Base-by-base conservation (phyloP, 345 rosid genomes). In the Boechera divaricarpa region DNA sequence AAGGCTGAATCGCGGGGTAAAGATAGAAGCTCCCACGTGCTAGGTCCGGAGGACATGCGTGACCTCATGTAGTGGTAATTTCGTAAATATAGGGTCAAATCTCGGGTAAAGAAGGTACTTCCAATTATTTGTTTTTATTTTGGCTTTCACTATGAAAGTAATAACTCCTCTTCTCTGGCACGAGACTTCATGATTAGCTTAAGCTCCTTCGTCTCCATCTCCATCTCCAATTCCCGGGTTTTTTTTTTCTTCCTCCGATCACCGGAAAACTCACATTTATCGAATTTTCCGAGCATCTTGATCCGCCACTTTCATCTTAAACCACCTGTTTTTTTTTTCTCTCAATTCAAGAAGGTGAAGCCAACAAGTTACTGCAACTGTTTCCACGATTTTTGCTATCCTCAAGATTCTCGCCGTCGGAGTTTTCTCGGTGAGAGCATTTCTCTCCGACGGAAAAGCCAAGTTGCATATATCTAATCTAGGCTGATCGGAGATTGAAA, bases 21-120 rank as follows among this genome's bases (percentile, higher is more conserved):
- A 5, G 0, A 32, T 47, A 16, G 15, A 60, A 16, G 15, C 41
- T 79, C 78, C 78, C 74, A 79, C 82, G 82, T 79, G 82, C 66
- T 79, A 53, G 59, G 70, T 53, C 74, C 77, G 77, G 63, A 39
- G 33, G 67, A 78, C 70, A 62, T 63, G 82, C 77, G 77, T 79
- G 70, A 79, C 74, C 69, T 79, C 70, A 66, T 38, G 54, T 67
- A 67, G 74, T 73, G 82, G 78, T 12, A 12, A 33, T 11, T 16
- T 67, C 28, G 82, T 79, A 67, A 60, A 60, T 67, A 67, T 67
- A 67, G 41, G 57, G 82, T 67, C 64, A 67, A 73, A 73, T 67
- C 3, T 42, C 1, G 78, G 81, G 77, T 67, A 72, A 49, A 78
- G 15, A 51, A 2, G 82, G 74, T 73, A 57, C 9, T 62, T 38